Base-by-base conservation (phyloP, 495 filamentous ascomycete genomes). In the Aspergillus steynii region DNA sequence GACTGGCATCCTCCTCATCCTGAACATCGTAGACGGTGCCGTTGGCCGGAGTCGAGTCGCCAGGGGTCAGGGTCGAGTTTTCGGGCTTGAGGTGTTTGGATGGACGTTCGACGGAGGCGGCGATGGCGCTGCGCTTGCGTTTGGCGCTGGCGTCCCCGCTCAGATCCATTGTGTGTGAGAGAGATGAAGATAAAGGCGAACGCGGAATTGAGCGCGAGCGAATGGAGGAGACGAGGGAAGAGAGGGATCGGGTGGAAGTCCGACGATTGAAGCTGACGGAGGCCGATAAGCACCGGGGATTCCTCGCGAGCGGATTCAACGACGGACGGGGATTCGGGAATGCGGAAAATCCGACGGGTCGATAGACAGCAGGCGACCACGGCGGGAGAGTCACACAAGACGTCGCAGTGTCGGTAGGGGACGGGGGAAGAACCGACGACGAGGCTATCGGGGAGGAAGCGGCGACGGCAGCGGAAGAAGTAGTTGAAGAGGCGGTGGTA, bases 101-200 rank as follows among this genome's bases (percentile, higher is more conserved):
- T 1, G 86, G 86, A 60, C 84, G 81, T 56, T 86, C 84, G 26
- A 72, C 68, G 53, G 73, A 63, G 31, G 74, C 68, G 56, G 80
- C 69, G 45, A 83, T 71, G 50, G 84, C 72, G 64, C 78, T 84
- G 66, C 83, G 83, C 73, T 88, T 89, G 62, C 86, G 84, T 71
- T 89, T 89, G 29, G 77, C 71, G 57, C 80, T 73, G 53, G 73
- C 62, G 51, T 85, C 78, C 20, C 80, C 80, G 65, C 79, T 81
- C 55, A 72, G 68, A 66, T 84, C 81, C 84, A 86, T 87, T 53
- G 60, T 75, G 27, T 10, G 6, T 32, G 25, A 12, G 49, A 27
- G n/a, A 42, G 64, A 55, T 28, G 56, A 55, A 42, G 55, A 57
- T 10, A 45, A 55, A 54, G 42, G 29, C 20, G 20, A 20, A 54